phyloP scores from a whole-genome alignment of 2,329 filamentous ascomycete species.

The Alternaria novae-zelandiae region DNA sequence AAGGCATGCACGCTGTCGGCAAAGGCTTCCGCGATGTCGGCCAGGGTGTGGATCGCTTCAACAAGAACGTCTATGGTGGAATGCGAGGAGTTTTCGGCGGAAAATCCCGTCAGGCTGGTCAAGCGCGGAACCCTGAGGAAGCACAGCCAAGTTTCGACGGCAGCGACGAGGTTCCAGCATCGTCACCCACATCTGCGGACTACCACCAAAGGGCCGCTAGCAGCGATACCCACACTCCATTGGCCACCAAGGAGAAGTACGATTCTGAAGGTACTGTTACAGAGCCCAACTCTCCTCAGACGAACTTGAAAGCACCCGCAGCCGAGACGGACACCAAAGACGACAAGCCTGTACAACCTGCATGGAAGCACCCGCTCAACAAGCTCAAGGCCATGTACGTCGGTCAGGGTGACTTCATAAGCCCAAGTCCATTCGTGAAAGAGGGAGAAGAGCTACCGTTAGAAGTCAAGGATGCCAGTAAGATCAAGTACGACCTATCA shows the following conservation, averaged over 20 bases:
- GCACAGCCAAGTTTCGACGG: conserved; percentile 27
- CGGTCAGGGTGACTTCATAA: conserved; percentile 45
- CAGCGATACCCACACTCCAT: conserved; percentile 40
- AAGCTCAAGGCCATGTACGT: conserved; percentile 33
- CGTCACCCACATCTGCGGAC: conserved; percentile 38
- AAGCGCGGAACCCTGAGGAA: conserved; percentile 18
- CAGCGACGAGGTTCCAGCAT: conserved; percentile 22
- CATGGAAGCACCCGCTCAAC: conserved; percentile 25
- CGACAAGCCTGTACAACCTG: conserved; percentile 23
- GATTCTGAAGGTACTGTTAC: conserved; percentile 26
- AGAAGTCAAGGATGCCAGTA: conserved; percentile 30
- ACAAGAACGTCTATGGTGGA: conserved; percentile 48
- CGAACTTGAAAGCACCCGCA: conserved; percentile 22
- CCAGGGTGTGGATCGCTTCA: conserved; percentile 49
- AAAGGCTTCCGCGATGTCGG: conserved; percentile 59
- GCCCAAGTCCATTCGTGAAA: conserved; percentile 52
- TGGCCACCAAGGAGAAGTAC: conserved; percentile 36
- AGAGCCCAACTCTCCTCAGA: conserved; percentile 32
- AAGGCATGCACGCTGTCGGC: conserved; percentile 50
- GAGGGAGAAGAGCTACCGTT: conserved; percentile 49
- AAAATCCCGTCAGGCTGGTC: conserved; percentile 12
- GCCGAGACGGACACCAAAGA: conserved; percentile 18
- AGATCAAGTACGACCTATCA: conserved; percentile 39
- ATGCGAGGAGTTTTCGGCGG: conserved; percentile 43
- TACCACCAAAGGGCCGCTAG: conserved; percentile 36